Base-by-base conservation (phyloP, 129 eudicot genomes). In the Tanacetum coccineum region DNA sequence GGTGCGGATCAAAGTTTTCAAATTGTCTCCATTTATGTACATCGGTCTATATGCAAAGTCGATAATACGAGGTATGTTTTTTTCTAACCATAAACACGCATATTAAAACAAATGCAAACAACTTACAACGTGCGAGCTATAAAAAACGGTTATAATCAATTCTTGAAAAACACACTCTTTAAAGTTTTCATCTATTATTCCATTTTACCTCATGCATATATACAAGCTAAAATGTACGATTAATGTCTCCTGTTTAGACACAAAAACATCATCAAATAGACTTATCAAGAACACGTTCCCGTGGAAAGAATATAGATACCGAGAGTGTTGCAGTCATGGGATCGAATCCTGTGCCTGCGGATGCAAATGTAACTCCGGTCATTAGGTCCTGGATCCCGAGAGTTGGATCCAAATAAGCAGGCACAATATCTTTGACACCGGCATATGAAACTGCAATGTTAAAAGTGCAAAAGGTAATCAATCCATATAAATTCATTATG, bases 361-460 rank as follows among this genome's bases (percentile, higher is more conserved):
- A 91, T 32, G 97, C 97, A 64, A 91, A 91, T 46, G 86, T 76
- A 72, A 85, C 95, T 21, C 97, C 95, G 13, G 86, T 85, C 64
- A 57, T 77, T 28, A 91, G 80, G 52, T 91, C 96, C 48, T 83
- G 82, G 19, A 81, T 61, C 83, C 69, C 75, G 9, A 85, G 85
- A 3, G 79, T 82, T 22, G 95, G 93, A 78, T 91, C 96, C 83
- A 91, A 83, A 19, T 85, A 91, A 1, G 97, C 76, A 3, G 93
- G 95, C 47, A 91, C 72, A 20, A 9, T 36, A 5, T 84, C 83
- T 74, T 87, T 87, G 13, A 84, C 47, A 17, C 95, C 97, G 0
- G 28, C 10, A 55, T 90, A 85, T 4, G 82, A 71, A 76, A 84
- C 97, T 90, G 82, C 56, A 66, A 39, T 25, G 26, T 18, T 13